Evolutionary conservation across 2,329 filamentous ascomycete genomes (phyloP).

Genomic region (Pyrenophora graminea): DNA sequence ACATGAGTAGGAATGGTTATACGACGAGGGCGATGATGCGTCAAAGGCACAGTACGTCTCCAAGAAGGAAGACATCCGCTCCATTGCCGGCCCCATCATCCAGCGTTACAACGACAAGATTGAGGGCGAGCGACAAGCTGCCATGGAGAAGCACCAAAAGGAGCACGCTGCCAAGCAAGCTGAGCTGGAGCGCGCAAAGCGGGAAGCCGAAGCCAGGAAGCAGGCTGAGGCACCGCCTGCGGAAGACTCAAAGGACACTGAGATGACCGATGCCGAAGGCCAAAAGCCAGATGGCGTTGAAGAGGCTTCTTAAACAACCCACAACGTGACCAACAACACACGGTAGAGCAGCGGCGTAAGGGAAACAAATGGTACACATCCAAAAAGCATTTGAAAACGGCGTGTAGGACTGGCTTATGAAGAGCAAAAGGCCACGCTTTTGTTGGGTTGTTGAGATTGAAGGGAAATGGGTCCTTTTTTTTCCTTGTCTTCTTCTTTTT

Average conservation of each 20-base stretch:
- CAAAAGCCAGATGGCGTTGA: conserved; percentile 47
- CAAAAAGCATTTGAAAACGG: conserved; percentile 25
- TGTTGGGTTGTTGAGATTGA: background rate
- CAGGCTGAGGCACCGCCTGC: conserved; percentile 48
- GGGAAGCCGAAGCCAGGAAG: conserved; percentile 72
- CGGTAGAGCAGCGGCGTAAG: conserved; percentile 1
- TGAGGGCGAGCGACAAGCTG: conserved; percentile 79
- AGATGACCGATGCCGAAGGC: conserved; percentile 65
- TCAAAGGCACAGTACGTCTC: conserved; percentile 90
- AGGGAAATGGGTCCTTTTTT: background rate
- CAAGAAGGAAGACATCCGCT: conserved; percentile 95
- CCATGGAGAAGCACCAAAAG: conserved; percentile 69
- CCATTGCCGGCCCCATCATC: conserved; percentile 85
- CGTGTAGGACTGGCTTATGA: conserved; percentile 8
- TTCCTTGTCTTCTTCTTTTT: background rate
- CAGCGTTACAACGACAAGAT: conserved; percentile 96
- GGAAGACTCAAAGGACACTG: conserved; percentile 50
- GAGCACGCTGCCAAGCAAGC: conserved; percentile 64
- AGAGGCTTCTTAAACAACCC: conserved; percentile 33
- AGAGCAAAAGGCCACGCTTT: conserved; percentile 4
- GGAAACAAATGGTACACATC: conserved; percentile 9
- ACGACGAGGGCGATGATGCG: conserved; percentile 93
- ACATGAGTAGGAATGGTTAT: conserved; percentile 82
- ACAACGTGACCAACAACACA: no score
- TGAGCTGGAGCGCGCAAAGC: conserved; percentile 74